These are phyloP conservation scores for Alternaria gansuensis DNA, from an alignment of 2,329 filamentous ascomycete genomes.

Conservation along the genomic window DNA sequence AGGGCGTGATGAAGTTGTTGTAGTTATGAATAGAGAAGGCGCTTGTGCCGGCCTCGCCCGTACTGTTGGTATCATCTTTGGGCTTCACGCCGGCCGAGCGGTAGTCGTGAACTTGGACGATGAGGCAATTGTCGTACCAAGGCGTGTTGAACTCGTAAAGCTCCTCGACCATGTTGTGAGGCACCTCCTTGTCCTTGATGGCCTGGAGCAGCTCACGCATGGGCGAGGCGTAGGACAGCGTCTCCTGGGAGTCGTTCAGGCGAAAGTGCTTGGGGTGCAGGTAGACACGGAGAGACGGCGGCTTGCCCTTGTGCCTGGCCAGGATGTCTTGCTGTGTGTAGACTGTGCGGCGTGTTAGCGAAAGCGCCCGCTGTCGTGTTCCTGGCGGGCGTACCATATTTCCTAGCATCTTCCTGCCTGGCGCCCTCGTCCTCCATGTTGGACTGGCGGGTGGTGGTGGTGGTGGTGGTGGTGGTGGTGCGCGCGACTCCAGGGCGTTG, in stretches of 20 bases:
- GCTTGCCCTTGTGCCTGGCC: slow-evolving; percentile 75
- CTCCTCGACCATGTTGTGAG: slow-evolving; percentile 86
- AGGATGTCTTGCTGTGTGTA: slow-evolving; percentile 80
- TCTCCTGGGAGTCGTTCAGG: slow-evolving; percentile 89
- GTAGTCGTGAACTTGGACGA: slow-evolving; percentile 93
- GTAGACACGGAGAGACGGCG: slow-evolving; percentile 86
- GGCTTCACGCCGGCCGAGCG: slow-evolving; percentile 70
- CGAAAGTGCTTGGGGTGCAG: slow-evolving; percentile 82
- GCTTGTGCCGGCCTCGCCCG: slow-evolving; percentile 67
- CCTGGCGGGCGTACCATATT: slow-evolving; percentile 40
- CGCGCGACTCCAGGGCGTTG: slow-evolving; percentile 53
- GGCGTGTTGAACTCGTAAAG: slow-evolving; percentile 74
- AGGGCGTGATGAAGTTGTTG: slow-evolving; percentile 88
- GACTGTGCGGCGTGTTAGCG: slow-evolving; percentile 60
- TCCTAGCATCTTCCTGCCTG: slow-evolving; percentile 42
- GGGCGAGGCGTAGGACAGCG: slow-evolving; percentile 89
- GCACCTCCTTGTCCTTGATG: slow-evolving; percentile 77
- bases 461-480: slow-evolving; percentile 27
- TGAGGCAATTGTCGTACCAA: slow-evolving; percentile 92
- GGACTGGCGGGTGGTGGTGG: slow-evolving; percentile 34
- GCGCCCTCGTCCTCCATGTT: slow-evolving; percentile 42
- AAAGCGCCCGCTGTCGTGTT: neutral
- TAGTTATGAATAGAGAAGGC: slow-evolving; percentile 92
- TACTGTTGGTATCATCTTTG: slow-evolving; percentile 58
- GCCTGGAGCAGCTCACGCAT: slow-evolving; percentile 86